Conservation (phyloP, 2,329 filamentous ascomycete species). For the Ascochyta viciae-villosae region DNA sequence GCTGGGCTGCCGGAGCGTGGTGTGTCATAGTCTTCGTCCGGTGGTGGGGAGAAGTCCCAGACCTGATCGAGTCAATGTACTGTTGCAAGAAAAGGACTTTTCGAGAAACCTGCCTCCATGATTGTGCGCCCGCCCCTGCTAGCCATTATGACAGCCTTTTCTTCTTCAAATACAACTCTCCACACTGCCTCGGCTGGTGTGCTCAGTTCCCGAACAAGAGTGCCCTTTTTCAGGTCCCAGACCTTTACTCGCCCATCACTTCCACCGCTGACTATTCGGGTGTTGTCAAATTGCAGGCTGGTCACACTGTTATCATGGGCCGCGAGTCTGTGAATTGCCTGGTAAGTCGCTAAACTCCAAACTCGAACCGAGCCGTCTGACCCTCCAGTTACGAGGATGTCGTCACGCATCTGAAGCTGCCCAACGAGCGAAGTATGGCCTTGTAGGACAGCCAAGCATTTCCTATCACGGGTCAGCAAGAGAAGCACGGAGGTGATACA, state of each 20-base stretch:
- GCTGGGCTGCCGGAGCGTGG: conserved; percentile 51
- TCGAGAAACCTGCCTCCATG: conserved; percentile 80
- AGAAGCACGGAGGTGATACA: conserved; percentile 20
- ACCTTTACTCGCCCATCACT: conserved; percentile 98
- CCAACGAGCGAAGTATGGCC: conserved; percentile 97
- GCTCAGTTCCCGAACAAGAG: conserved; percentile 88
- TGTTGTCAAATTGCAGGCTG: conserved; percentile 95
- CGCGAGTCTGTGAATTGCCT: conserved; percentile 90
- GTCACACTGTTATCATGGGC: conserved; percentile 99
- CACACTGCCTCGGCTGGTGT: conserved; percentile 93
- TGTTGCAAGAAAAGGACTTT: conserved; percentile 1
- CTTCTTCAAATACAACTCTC: conserved; percentile 97
- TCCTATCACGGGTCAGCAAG: conserved; percentile 44
- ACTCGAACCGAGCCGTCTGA: conserved; percentile 96
- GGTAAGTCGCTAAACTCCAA: conserved; percentile 91
- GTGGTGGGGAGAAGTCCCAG: conserved; percentile 87
- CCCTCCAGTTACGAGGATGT: conserved; percentile 93
- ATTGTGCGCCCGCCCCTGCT: conserved; percentile 84
- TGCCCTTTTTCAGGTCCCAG: conserved; percentile 93
- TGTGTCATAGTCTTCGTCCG: conserved; percentile 59
- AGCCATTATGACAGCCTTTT: conserved; percentile 96
- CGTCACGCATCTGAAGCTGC: conserved; percentile 92
- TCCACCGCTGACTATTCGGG: conserved; percentile 91
- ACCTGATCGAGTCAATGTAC: conserved; percentile 65
- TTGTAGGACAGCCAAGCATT: conserved; percentile 89